Conservation (phyloP, 2,329 filamentous ascomycete genomes). For the Bertia moriformis region DNA sequence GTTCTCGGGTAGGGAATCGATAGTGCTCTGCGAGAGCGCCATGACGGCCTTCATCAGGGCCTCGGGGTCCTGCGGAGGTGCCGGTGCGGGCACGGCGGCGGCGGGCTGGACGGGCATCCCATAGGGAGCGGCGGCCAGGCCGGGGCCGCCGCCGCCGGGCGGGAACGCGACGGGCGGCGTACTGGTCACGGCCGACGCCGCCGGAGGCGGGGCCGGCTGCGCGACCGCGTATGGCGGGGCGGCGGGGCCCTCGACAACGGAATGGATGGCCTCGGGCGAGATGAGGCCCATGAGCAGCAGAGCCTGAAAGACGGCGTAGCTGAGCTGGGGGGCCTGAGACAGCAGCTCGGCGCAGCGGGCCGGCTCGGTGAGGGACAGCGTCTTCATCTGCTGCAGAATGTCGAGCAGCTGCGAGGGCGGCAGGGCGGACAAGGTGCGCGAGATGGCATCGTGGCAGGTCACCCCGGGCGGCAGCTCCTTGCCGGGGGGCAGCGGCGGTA, state of each 20-base stretch:
- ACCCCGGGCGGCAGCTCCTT: conserved; percentile 72
- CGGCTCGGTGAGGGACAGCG: conserved; percentile 68
- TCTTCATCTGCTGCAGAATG: conserved; percentile 88
- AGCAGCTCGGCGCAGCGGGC: conserved; percentile 74
- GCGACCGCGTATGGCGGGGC: conserved; percentile 26
- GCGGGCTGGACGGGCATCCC: no score
- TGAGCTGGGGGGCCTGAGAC: conserved; percentile 76
- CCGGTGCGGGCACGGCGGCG: conserved; percentile 17
- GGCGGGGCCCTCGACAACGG: conserved; percentile 54
- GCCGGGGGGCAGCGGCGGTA: conserved; percentile 67
- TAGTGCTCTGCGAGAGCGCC: conserved; percentile 63
- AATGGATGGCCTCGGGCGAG: conserved; percentile 66
- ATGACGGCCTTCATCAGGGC: conserved; percentile 70
- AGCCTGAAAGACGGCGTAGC: conserved; percentile 89
- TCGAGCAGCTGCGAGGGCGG: conserved; percentile 82
- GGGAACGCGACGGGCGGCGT: conserved; percentile 21
- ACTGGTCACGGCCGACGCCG: conserved; percentile 14
- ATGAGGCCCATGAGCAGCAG: conserved; percentile 85
- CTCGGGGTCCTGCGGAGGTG: conserved; percentile 42
- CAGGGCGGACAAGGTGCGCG: conserved; percentile 72
- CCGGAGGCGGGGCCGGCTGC: conserved; percentile 15
- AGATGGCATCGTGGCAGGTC: conserved; percentile 79
- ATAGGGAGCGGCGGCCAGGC: conserved; percentile 17
- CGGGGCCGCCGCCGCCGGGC: conserved; percentile 18
- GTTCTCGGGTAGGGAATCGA: conserved; percentile 62